Conservation (phyloP, 495 filamentous ascomycete genomes). For the Xylaria longipes region DNA sequence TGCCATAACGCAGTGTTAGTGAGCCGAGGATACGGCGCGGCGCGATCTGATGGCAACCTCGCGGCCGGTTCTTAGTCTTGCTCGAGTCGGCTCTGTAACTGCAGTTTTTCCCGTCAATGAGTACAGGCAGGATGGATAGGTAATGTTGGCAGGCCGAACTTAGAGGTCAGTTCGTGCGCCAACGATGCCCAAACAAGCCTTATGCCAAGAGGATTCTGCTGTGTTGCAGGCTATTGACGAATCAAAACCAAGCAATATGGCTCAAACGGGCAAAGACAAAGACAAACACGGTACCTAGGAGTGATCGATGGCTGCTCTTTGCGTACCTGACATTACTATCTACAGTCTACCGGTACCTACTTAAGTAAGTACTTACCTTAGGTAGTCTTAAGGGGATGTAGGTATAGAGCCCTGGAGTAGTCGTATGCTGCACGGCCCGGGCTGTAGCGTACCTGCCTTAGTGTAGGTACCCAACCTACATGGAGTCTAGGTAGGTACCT, state of each 20-base stretch:
- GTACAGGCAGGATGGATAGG: neutral
- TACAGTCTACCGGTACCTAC: neutral
- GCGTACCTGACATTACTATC: neutral
- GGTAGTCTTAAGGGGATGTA: no score
- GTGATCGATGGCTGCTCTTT: neutral
- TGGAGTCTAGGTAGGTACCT: neutral
- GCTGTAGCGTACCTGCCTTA: slow-evolving; percentile 2
- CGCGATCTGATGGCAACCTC: neutral
- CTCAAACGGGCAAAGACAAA: slow-evolving; percentile 15
- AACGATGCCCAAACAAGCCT: slow-evolving; percentile 21
- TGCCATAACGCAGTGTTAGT: neutral
- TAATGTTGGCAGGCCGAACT: neutral
- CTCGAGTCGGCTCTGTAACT: neutral
- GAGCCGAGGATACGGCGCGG: neutral
- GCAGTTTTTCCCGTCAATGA: neutral
- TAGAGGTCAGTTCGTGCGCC: neutral
- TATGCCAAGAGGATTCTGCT: slow-evolving; percentile 14
- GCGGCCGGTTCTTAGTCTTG: no score
- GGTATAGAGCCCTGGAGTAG: no score
- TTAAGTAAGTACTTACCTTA: no score
- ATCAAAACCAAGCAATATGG: slow-evolving; percentile 14
- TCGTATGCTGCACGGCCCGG: neutral
- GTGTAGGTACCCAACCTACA: no score
- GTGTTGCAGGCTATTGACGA: neutral
- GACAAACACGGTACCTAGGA: neutral